Evolutionary conservation across 1,284 basidiomycete genomes (phyloP), one percentile per base, ranked within the genome.

Genomic region (Sporisorium exsertum): DNA sequence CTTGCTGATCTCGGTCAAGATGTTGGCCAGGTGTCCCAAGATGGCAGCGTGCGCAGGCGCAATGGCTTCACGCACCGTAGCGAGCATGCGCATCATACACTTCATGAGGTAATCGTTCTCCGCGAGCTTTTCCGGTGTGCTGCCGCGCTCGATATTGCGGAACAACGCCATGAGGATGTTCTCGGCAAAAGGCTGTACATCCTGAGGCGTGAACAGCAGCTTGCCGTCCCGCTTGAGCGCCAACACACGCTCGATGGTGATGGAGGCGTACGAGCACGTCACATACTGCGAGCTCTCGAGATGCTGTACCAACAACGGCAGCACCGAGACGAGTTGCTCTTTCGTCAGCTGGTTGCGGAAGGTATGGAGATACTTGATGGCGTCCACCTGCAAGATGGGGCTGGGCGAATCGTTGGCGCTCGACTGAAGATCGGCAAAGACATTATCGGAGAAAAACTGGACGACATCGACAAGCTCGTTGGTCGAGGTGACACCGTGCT

Each of bases 91-190:
- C 94, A 98, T 96, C 24, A 91, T 91, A 94, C 96, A 97, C 88
- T 94, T 95, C 94, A 98, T 98, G 58, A 98, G 87, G 86, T 97
- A 94, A 85, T 99, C 96, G 83, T 99, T 99, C 86, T 98, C 95
- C 0, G 97, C 94, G 29, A 97, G 90, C 88, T 97, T 97, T 85
- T 97, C 94, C 0, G 96, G 92, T 1, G 93, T 93, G 0, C 89
- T 89, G n/a, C 91, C 92, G 43, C 88, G 87, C 84, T 95, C 93
- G 58, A 98, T 93, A 85, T 93, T 94, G 46, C 87, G 86, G 77
- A 99, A 89, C 4, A 97, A 87, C 3, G 91, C 91, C 82, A 91
- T 89, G 42, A 99, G 87, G 65, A 97, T 89, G 51, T 89, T 88
- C 24, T 91, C 89, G 4, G 94, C 93, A 77, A 93, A 91, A 2